Base-by-base conservation (phyloP, 1,284 basidiomycete genomes). In the Chondrostereum purpureum region DNA sequence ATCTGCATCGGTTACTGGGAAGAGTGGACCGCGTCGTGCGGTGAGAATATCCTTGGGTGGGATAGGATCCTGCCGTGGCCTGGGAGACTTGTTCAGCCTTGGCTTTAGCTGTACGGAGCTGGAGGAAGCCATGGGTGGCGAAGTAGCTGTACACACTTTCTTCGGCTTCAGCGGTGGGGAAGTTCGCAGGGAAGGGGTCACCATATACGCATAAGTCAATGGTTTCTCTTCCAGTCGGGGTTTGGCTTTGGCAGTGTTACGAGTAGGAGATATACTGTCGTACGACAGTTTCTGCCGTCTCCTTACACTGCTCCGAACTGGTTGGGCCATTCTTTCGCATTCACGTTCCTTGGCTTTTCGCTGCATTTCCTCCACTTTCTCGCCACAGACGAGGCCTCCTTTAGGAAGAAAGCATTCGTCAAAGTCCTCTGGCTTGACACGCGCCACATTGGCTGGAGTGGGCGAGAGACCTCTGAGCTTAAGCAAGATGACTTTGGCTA, bases 361-460 rank as follows among this genome's bases (percentile, higher is more conserved):
- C 46, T 72, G 68, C 45, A 67, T 63, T 36, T 68, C 67, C 40
- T 68, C 51, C 48, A 67, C 57, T 19, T 56, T 58, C 27, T 62
- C 67, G 14, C 39, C 75, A 49, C 75, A 74, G 49, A 78, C 63
- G 18, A 83, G 68, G 1, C 68, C 67, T 13, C 76, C 78, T 37
- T 69, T 65, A 2, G 81, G 79, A 3, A 78, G 62, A 52, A 82
- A 83, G 51, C 70, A 75, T 39, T 70, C 61, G 53, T 77, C 72
- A 55, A 83, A 82, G 57, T 83, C 82, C 54, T 80, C 79, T 62
- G 83, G 80, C 50, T 67, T 68, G 37, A 83, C 78, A 17, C 69
- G 66, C 23, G 70, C 77, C 43, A 83, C 80, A 47, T 72, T 61
- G 56, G 78, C 75, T 14, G 68, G 68, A 11, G 69, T 67, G 54